Base-by-base conservation (phyloP, 176 grass and related monocot genomes). In the Guadua angustifolia region DNA sequence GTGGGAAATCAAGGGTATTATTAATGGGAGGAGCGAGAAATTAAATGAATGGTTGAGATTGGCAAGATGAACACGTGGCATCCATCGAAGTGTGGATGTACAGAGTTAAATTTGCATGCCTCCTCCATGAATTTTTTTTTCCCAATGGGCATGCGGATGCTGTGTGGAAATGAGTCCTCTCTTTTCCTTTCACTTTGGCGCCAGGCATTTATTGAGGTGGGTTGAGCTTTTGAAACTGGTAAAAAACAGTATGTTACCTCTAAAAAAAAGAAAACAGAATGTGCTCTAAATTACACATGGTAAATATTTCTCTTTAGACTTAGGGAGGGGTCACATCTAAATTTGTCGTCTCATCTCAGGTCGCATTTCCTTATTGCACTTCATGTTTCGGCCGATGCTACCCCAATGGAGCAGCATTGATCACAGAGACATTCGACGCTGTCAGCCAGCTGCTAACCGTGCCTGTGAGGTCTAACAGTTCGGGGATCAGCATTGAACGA, bases 131-230 rank as follows among this genome's bases (percentile, higher is more conserved):
- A n/a, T n/a, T n/a, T n/a, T n/a, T n/a, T n/a, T n/a, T n/a, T n/a
- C n/a, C n/a, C n/a, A n/a, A n/a, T n/a, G n/a, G n/a, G n/a, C n/a
- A n/a, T n/a, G n/a, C n/a, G 91, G 57, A 93, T 99, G 83, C 87
- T 99, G 17, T 89, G 91, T 26, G 93, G 93, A 29, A 99, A 99
- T 9, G 97, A 99, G 43, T 99, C 97, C 0, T 78, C 91, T 33
- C 91, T 99, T 68, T 96, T 99, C 80, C 92, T 89, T 67, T 89
- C 97, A 77, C 91, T 99, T 76, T 96, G n/a, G n/a, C n/a, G 97
- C 89, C 91, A 94, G 35, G 86, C 86, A 60, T 99, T 96, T 77
- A 63, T 99, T 15, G 97, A 99, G 97, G 97, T 99, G 44, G 19
- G 73, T 63, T 81, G 26, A 87, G 55, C 62, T 86, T 38, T 75